Base-by-base conservation (phyloP, 2,329 filamentous ascomycete genomes). In the Phyllosticta paracitricarpa region DNA sequence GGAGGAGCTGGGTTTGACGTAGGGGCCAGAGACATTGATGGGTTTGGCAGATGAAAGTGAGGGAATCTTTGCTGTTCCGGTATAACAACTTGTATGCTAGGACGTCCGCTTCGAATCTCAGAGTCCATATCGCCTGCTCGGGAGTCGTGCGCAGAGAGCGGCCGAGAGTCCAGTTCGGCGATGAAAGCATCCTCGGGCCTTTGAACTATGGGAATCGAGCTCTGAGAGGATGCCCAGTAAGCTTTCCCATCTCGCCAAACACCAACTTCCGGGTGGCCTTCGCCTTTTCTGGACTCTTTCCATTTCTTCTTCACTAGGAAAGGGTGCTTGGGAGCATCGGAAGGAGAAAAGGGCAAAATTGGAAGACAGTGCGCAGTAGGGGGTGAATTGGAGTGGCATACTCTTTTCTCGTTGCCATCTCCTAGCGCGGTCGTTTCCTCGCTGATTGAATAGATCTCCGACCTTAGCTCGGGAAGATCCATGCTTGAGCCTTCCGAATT, bases 211-310 rank as follows among this genome's bases (percentile, higher is more conserved):
- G 24, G 57, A 25, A 33, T 51, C 30, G 54, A 51, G 51, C 56
- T 57, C 35, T 56, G 40, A 28, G 56, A 19, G 19, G 48, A 26
- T 48, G 68, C 73, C 76, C 77, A 79, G 57, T 76, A 70, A 28
- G 75, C 72, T 40, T 72, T 71, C 4, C 77, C 78, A 65, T 79
- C 69, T 57, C 73, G 75, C 72, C 77, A 80, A 3, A 75, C 68
- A 5, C 77, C 77, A 63, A 79, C 75, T n/a, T 65, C 68, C n/a
- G 69, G 61, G 19, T 68, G 67, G 33, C 35, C 35, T 28, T 58
- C 57, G 54, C 40, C 51, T n/a, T 55, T 61, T 25, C 25, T 57
- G 2, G 26, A n/a, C 24, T 55, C 61, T 24, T 52, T 58, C 22
- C 22, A 33, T 24, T 59, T 57, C 55, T 59, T 62, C 53, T 52